Evolutionary conservation across 306 rosid species (phyloP).

Genomic region (Alnus rubra): DNA sequence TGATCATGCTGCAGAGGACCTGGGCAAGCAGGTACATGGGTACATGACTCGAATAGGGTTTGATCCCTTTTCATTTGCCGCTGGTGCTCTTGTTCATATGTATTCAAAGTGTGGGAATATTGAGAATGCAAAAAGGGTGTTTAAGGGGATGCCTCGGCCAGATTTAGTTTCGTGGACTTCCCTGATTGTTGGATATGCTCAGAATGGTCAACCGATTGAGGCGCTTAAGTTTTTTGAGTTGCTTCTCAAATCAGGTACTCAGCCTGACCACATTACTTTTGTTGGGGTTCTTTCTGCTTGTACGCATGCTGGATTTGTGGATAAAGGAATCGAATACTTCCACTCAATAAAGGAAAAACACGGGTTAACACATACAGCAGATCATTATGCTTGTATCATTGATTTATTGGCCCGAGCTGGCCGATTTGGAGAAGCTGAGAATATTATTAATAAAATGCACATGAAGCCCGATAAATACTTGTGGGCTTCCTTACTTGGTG

Average conservation of each 20-base stretch:
- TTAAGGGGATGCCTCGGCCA: conserved; percentile 48
- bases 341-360: conserved; percentile 55
- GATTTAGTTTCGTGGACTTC: conserved; percentile 76
- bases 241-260: conserved; percentile 53
- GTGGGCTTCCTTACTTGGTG: conserved; percentile 73
- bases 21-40: conserved; percentile 63
- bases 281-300: conserved; percentile 74
- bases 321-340: conserved; percentile 63
- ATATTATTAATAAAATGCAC: conserved; percentile 53
- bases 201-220: conserved; percentile 55
- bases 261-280: conserved; percentile 62
- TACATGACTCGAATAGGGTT: conserved; percentile 58
- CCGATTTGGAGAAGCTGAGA: conserved; percentile 56
- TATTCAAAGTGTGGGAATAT: conserved; percentile 67
- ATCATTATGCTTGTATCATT: conserved; percentile 68
- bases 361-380: conserved; percentile 51
- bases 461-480: conserved; percentile 63
- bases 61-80: conserved; percentile 52
- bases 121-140: conserved; percentile 52
- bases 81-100: conserved; percentile 62
- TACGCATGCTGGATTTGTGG: conserved; percentile 63
- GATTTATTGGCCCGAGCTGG: conserved; percentile 71
- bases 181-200: conserved; percentile 67
- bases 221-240: conserved; percentile 59
- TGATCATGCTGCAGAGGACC: conserved; percentile 49